A percentile compares a stretch with the other conserved stretches of the same genome.
Conservation (phyloP, 352 stramenopile species). For the Phytophthora foliorum region DNA sequence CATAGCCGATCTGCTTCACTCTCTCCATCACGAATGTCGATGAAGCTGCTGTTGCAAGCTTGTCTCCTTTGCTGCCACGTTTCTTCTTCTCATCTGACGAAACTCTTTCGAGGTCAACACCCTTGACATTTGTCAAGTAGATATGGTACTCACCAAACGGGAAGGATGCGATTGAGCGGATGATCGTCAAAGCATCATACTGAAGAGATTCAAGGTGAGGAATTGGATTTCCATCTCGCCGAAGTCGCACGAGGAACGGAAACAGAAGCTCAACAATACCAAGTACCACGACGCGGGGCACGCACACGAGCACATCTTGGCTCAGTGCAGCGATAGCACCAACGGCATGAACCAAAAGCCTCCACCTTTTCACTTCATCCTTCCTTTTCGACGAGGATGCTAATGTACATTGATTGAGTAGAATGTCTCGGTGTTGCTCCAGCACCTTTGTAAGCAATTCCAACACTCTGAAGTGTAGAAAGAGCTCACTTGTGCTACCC, state of each 20-base stretch:
- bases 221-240: slow-evolving; percentile 16
- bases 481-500: slow-evolving; percentile 76
- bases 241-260: slow-evolving; percentile 37
- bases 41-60: neutral
- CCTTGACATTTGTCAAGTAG: slow-evolving; percentile 41
- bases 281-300: slow-evolving; percentile 58
- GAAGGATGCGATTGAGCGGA: slow-evolving; percentile 67
- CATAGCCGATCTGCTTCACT: slow-evolving; percentile 67
- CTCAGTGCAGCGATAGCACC: slow-evolving; percentile 66
- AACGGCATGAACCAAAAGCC: slow-evolving; percentile 57
- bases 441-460: slow-evolving; percentile 54
- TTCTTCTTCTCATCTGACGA: slow-evolving; percentile 17
- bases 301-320: slow-evolving; percentile 70
- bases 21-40: slow-evolving; percentile 49
- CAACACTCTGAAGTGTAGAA: slow-evolving; percentile 71
- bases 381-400: slow-evolving; percentile 29
- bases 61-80: slow-evolving; percentile 2
- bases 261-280: slow-evolving; percentile 51
- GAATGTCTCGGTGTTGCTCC: slow-evolving; percentile 22
- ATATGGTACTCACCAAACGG: slow-evolving; percentile 69
- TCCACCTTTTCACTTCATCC: slow-evolving; percentile 40
- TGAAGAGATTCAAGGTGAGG: slow-evolving; percentile 48
- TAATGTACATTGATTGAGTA: slow-evolving; percentile 2
- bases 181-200: slow-evolving; percentile 58
- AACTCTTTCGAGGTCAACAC: neutral